A percentile compares a stretch with the other conserved stretches of the same genome.
phyloP scores from a whole-genome alignment of 768 basidiomycete species.

The Tylopilus cervinicoccineus region DNA sequence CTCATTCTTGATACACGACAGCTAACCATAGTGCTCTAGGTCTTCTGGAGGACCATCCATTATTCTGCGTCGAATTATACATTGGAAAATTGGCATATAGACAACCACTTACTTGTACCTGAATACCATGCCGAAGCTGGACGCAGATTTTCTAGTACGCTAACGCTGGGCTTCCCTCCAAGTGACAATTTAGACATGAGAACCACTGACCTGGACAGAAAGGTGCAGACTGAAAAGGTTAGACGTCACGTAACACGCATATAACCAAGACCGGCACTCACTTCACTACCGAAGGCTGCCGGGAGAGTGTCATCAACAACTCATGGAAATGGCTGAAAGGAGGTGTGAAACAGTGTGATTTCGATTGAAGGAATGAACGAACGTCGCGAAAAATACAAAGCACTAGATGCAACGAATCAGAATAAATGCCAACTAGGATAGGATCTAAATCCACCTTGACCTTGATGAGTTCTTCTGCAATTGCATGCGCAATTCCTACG shows the following conservation, averaged over 20 bases:
- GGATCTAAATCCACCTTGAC: slow-evolving; percentile 51
- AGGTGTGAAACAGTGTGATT: slow-evolving; percentile 1
- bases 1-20: not conserved
- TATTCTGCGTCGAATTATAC: slow-evolving; percentile 44
- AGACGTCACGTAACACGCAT: not conserved
- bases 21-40: slow-evolving; percentile 67
- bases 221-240: slow-evolving; percentile 63
- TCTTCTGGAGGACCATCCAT: slow-evolving; percentile 65
- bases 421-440: not conserved
- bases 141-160: slow-evolving; percentile 50
- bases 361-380: slow-evolving; percentile 15
- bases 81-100: not conserved
- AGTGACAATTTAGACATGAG: not conserved
- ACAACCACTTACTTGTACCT: slow-evolving; percentile 61
- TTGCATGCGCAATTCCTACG: slow-evolving; percentile 78
- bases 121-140: slow-evolving; percentile 67
- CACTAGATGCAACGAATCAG: slow-evolving; percentile 40
- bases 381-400: slow-evolving; percentile 93
- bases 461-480: slow-evolving; percentile 71
- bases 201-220: slow-evolving; percentile 59
- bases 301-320: slow-evolving; percentile 68
- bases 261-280: slow-evolving; percentile 32
- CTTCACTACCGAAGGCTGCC: slow-evolving; percentile 79
- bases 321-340: slow-evolving; percentile 70
- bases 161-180: slow-evolving; percentile 22